Base-by-base conservation (phyloP, 768 basidiomycete genomes). In the Clitopilus passeckerianus region DNA sequence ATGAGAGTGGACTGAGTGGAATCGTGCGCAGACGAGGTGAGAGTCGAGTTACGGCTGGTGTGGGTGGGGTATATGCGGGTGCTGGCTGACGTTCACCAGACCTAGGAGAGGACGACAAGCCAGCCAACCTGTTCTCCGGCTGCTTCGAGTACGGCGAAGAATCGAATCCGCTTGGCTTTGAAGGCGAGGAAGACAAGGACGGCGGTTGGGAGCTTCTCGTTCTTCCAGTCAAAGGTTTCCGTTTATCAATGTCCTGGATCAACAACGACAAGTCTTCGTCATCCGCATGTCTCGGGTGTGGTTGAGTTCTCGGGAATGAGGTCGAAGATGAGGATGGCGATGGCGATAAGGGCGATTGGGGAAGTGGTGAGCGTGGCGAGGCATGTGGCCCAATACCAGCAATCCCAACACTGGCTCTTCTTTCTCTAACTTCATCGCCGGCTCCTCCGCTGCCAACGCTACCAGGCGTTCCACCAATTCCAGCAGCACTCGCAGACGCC, bases 211-310 rank as follows among this genome's bases (percentile, higher is more conserved):
- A 50, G 22, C 46, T 55, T 59, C 70, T 74, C 57, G 60, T 65
- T 27, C 77, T 69, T 30, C 81, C 78, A 12, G 75, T 75, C 56
- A 92, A 74, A 2, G 90, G 89, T 65, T 85, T 86, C 23, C 87
- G 79, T 23, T 81, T 74, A 64, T 90, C 90, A 54, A 90, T 90
- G 53, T 91, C 87, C 66, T 87, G 86, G 43, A 92, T 86, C 64
- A 91, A 92, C 12, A 80, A 75, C 5, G 89, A 90, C 27, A 92
- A 84, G 55, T 91, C 90, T 63, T 90, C 89, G 64, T 91, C 87
- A 61, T 91, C 87, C 6, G 82, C 81, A 50, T 75, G 1, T 74
- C 71, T 56, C 77, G 77, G 58, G 85, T 68, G 66, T 76, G 81
- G 5, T 80, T 7, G 82, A 68, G 43, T 56, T 14, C 44, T 9